Evolutionary conservation across 495 filamentous ascomycete species (phyloP), one percentile per base, ranked within the genome.

Genomic region (Aspergillus coremiiformis): DNA sequence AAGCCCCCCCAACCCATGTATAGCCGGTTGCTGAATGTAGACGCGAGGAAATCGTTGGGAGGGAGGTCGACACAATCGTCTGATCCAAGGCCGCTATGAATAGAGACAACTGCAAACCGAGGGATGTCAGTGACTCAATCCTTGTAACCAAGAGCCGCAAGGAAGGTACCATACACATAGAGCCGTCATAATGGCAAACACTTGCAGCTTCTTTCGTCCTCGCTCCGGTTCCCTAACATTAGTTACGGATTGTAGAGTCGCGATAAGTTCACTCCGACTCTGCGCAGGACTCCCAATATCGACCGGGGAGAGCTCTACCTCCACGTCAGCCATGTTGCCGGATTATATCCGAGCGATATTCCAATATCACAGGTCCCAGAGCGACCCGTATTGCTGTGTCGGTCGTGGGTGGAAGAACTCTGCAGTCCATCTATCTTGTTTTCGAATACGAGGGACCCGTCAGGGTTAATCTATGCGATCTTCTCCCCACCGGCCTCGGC

Each of bases 1-100:
- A 81, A 1, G 77, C 68, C 20, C 66, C 66, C 10, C 77, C 78
- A 22, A 81, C 74, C 79, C 78, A 81, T 7, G 74, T 74, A 47
- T 78, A 82, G 7, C 71, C 78, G 0, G 68, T 49, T 1, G 67
- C 56, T 22, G 73, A 76, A 19, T 74, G 50, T 35, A 82, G 69
- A 17, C 69, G 56, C 19, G 62, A 61, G 37, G 66, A 53, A 37
- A 82, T 80, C 4, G 72, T 73, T 0, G 76, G 77, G 0, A 80
- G 51, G 10, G 77, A 70, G 10, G 78, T 81, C 1, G 79, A 70
- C 23, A 80, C 65, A 39, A 82, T 80, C 22, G 78, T 82, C 44
- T 68, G 63, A 53, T 82, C 74, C 17, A 82, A 71, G 3, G 79
- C 79, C 12, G 75, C 66, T 5, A 80, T 54, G 55, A 81, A 78